Base-by-base conservation (phyloP, 768 basidiomycete species). In the Suillus clintonianus region DNA sequence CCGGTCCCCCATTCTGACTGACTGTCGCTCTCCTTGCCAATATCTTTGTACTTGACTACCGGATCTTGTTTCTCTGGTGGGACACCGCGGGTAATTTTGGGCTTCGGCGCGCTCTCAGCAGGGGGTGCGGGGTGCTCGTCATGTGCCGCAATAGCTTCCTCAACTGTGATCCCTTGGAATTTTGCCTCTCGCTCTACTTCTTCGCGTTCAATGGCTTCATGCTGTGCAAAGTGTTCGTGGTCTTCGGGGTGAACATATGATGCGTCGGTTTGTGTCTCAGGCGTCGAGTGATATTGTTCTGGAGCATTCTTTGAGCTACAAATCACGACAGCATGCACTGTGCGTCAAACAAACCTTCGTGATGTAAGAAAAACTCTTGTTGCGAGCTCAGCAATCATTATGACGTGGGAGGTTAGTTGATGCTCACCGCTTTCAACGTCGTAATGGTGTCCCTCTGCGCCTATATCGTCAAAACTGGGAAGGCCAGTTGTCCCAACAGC, bases 201-300 rank as follows among this genome's bases (percentile, higher is more conserved):
- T 67, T 88, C 77, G 10, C 74, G 84, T 72, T 99, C 97, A 64
- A 99, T 98, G 5, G 77, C 70, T 68, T 91, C 92, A 74, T 99
- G 97, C 60, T 93, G 87, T 32, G 87, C 83, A 72, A 99, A 99
- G 72, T 99, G 97, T 69, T 96, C 95, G 53, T 90, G 62, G 75
- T 95, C 94, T 77, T 99, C 97, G 1, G 95, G 91, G 74, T 99
- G 97, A 64, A 73, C 90, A 78, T 99, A 99, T 0, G 95, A 85
- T 68, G 94, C 94, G 73, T 98, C 96, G 0, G 95, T 95, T 76
- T 99, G 97, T 0, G 97, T 99, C 74, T 99, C 97, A 0, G 95
- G 96, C 41, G 97, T 98, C 34, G 89, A 90, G 78, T 99, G 97
- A 82, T 84, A 97, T 77, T 93, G 79, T 79, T 99, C 93, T 94